Percentiles rank a stretch among this genome's conserved stretches.
Evolutionary conservation across 768 basidiomycete genomes (phyloP).

Genomic region (Phanerochaete sordida): DNA sequence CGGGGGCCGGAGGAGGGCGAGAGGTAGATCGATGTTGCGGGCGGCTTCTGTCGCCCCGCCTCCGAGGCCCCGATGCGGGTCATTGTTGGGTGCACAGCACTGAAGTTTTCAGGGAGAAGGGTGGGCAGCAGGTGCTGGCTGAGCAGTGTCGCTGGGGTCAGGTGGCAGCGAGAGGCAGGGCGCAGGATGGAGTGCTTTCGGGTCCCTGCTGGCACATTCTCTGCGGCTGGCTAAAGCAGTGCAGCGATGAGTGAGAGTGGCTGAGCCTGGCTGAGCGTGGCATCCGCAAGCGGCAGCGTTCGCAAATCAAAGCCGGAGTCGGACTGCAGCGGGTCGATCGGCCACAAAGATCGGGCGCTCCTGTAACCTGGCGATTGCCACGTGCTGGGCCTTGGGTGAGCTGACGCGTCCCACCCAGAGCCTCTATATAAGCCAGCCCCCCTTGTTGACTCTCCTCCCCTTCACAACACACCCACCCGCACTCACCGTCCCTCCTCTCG

Average conservation of each 20-base stretch:
- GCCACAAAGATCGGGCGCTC: slow-evolving; percentile 3
- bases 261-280: background rate
- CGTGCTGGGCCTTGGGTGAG: slow-evolving; percentile 14
- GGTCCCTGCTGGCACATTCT: background rate
- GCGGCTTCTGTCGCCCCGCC: background rate
- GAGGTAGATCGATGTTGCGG: background rate
- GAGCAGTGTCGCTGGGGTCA: background rate
- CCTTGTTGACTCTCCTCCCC: slow-evolving; percentile 1
- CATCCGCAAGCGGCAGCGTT: background rate
- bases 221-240: background rate
- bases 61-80: background rate
- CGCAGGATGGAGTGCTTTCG: background rate
- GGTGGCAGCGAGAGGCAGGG: background rate
- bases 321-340: slow-evolving; percentile 7
- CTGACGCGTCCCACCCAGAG: slow-evolving; percentile 28
- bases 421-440: slow-evolving; percentile 17
- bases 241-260: background rate
- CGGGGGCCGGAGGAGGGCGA: background rate
- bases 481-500: slow-evolving; percentile 3
- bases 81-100: slow-evolving; percentile 1
- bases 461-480: slow-evolving; percentile 10
- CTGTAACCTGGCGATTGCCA: slow-evolving; percentile 3
- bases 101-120: background rate
- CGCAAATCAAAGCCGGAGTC: slow-evolving; percentile 2
- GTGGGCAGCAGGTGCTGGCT: background rate